phyloP scores from a whole-genome alignment of 768 basidiomycete genomes.

The Lactarius quietus region DNA sequence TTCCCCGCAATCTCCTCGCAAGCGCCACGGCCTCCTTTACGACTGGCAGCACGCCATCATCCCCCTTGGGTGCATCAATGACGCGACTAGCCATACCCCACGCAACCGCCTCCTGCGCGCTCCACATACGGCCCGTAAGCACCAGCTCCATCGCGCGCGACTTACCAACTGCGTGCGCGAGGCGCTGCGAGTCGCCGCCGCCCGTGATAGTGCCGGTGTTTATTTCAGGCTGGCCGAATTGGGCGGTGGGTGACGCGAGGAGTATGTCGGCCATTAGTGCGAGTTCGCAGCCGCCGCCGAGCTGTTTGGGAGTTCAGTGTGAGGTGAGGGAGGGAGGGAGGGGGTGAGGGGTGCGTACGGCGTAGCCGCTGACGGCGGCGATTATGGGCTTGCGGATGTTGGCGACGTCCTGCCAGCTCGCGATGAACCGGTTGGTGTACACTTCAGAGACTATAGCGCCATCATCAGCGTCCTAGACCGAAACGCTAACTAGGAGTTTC shows the following conservation, averaged over 20 bases:
- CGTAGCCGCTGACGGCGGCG: conserved; percentile 93
- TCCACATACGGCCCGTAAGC: conserved; percentile 79
- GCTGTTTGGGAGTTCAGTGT: conserved; percentile 41
- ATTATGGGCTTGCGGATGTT: conserved; percentile 88
- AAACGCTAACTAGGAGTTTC: neutral
- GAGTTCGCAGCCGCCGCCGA: conserved; percentile 96
- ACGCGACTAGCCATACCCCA: conserved; percentile 90
- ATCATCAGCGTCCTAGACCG: neutral
- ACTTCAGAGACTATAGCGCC: conserved; percentile 69
- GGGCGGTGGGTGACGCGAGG: conserved; percentile 85
- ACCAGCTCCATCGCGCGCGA: conserved; percentile 93
- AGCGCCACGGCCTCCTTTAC: conserved; percentile 83
- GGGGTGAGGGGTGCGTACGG: conserved; percentile 52
- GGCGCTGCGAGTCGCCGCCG: conserved; percentile 89
- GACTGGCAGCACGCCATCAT: conserved; percentile 59
- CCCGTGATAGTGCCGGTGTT: conserved; percentile 94
- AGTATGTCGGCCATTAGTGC: conserved; percentile 97
- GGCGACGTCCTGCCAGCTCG: conserved; percentile 74
- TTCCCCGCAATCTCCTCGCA: conserved; percentile 77
- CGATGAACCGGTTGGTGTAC: conserved; percentile 81
- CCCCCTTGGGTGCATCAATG: conserved; percentile 50
- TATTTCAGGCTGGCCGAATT: conserved; percentile 96
- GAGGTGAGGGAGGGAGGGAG: neutral
- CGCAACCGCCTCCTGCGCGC: conserved; percentile 74
- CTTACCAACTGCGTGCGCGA: conserved; percentile 83